Base-by-base conservation (phyloP, 2,329 filamentous ascomycete species). In the Chaetomiaceae sp. region DNA sequence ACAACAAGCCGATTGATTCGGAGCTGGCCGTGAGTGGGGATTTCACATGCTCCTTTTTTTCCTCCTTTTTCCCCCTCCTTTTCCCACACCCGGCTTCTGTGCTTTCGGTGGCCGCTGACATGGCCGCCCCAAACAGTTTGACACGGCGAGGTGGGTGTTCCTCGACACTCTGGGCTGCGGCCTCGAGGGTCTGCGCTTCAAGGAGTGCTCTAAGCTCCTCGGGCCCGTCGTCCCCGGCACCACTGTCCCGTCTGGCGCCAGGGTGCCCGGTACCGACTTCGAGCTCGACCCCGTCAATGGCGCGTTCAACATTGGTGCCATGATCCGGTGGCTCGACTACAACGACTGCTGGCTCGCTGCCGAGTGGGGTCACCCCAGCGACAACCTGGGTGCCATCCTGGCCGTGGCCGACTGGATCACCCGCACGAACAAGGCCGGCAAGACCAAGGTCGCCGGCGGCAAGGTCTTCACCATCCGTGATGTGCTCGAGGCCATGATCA, bases 281-380 rank as follows among this genome's bases (percentile, higher is more conserved):
- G 86, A 95, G 73, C 84, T 99, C 62, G 93, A 97, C 69, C 93
- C 93, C 34, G 84, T 97, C 68, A 92, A 92, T 64, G 93, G 86
- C 57, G 93, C 93, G 58, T 97, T 99, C 82, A 97, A 97, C 79
- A 97, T 99, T 63, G 93, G 93, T 63, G 87, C 93, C 65, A 95
- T 96, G 86, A 96, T 99, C 75, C 82, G 93, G 67, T 99, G 93
- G 93, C 82, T 99, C 65, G 93, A 99, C 76, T 99, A 97, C 82
- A 99, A 99, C 71, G 93, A 99, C 81, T 97, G 93, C 82, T 99
- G 92, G 93, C 79, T 97, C 58, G 93, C 92, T 39, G 93, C 93
- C 50, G 93, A 99, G 76, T 99, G 93, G 93, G 93, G 93, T 53
- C 93, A 99, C 72, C 93, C 93, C 56, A 96, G 91, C 4, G 93